A percentile compares a stretch with the other conserved stretches of the same genome.
Evolutionary conservation across 2,329 filamentous ascomycete genomes (phyloP).

Genomic region (Fusarium odoratissimum): DNA sequence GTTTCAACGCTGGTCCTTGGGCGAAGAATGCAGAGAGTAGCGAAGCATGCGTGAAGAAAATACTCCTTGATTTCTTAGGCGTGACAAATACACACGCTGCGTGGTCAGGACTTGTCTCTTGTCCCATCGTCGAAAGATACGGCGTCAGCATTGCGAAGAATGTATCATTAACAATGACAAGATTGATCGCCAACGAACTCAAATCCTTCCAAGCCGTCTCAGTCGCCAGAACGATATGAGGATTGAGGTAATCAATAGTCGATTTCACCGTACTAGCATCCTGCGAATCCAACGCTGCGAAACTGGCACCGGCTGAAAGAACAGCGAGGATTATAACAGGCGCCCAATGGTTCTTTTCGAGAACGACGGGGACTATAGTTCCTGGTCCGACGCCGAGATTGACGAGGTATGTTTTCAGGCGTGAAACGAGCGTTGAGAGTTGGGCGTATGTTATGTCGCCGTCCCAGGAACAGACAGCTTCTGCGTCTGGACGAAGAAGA

Average conservation of each 20-base stretch:
- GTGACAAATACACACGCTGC: conserved; percentile 72
- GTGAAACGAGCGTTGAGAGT: conserved; percentile 52
- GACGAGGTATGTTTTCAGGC: conserved; percentile 59
- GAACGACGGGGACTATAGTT: conserved; percentile 71
- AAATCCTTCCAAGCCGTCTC: conserved; percentile 56
- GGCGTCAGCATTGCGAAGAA: conserved; percentile 53
- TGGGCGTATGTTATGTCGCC: conserved; percentile 57
- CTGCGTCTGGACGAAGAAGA: conserved; percentile 52
- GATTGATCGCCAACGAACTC: conserved; percentile 53
- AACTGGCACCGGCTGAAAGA: conserved; percentile 67
- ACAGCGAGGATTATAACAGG: conserved; percentile 77
- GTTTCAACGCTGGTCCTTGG: conserved; percentile 62
- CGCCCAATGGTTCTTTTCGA: conserved; percentile 76
- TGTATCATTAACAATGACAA: conserved; percentile 56
- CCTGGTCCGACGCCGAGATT: conserved; percentile 63
- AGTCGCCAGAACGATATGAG: conserved; percentile 58
- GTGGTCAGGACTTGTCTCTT: conserved; percentile 55
- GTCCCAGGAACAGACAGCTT: conserved; percentile 59
- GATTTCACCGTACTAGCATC: conserved; percentile 56
- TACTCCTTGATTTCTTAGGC: conserved; percentile 66
- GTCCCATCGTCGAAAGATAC: conserved; percentile 46
- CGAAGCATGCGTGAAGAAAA: conserved; percentile 70
- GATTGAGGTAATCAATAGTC: conserved; percentile 57
- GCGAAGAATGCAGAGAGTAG: conserved; percentile 65
- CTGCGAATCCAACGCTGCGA: conserved; percentile 62